phyloP scores from a whole-genome alignment of 495 filamentous ascomycete genomes.

The Neurospora sp. region DNA sequence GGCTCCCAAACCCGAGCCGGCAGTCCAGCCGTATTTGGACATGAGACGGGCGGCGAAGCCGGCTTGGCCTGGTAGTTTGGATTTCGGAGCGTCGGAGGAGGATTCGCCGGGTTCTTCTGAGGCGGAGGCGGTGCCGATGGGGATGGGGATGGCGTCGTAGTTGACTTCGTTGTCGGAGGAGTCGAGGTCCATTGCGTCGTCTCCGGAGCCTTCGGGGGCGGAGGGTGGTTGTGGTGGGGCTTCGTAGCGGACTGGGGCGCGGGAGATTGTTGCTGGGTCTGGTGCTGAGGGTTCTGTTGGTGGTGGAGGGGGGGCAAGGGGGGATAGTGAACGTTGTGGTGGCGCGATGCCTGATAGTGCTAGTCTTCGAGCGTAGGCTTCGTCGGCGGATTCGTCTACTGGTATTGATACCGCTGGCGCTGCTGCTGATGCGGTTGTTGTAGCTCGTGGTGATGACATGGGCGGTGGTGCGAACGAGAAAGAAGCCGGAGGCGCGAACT shows the following conservation, averaged over 20 bases:
- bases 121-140: no score
- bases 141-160: slow-evolving; percentile 31
- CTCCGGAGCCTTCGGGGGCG: slow-evolving; percentile 1
- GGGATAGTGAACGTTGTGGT: slow-evolving; percentile 22
- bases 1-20: slow-evolving; percentile 79
- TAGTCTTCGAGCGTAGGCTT: slow-evolving; percentile 59
- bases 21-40: slow-evolving; percentile 86
- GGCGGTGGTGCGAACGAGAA: slow-evolving; percentile 69
- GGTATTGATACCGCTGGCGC: slow-evolving; percentile 17
- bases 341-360: slow-evolving; percentile 37
- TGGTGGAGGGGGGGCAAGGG: slow-evolving; percentile 40
- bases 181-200: slow-evolving; percentile 44
- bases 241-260: slow-evolving; percentile 77
- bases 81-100: slow-evolving; percentile 31
- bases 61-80: slow-evolving; percentile 66
- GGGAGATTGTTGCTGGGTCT: slow-evolving; percentile 54
- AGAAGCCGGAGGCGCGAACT: slow-evolving; percentile 59
- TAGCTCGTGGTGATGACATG: slow-evolving; percentile 32
- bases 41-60: slow-evolving; percentile 77
- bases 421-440: slow-evolving; percentile 20
- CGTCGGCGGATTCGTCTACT: slow-evolving; percentile 56
- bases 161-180: slow-evolving; percentile 34
- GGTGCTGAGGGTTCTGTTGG: slow-evolving; percentile 32
- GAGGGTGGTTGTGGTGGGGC: slow-evolving; percentile 45
- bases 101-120: slow-evolving; percentile 1